Percentiles rank a stretch among this genome's conserved stretches.
Evolutionary conservation across 2,329 filamentous ascomycete genomes (phyloP).

Genomic region (Phyllosticta ampelicida): DNA sequence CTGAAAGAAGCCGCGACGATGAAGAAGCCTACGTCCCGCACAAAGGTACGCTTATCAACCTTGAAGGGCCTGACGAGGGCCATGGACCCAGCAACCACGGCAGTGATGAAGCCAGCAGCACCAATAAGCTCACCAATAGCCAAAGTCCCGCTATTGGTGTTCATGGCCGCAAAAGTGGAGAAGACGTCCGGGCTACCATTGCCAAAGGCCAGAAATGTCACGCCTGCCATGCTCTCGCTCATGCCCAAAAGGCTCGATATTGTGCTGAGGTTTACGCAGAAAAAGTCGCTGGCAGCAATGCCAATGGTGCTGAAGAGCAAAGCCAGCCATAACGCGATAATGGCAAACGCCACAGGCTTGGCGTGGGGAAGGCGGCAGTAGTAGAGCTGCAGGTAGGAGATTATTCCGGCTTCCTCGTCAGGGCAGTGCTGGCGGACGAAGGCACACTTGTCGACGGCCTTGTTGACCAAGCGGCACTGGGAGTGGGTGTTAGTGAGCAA

Average conservation of each 20-base stretch:
- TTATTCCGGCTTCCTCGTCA: conserved; percentile 80
- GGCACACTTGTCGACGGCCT: conserved; percentile 68
- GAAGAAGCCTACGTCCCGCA: conserved; percentile 88
- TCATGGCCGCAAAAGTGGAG: conserved; percentile 96
- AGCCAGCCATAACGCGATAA: conserved; percentile 73
- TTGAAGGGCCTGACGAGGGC: conserved; percentile 90
- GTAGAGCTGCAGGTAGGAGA: conserved; percentile 83
- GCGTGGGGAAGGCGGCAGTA: conserved; percentile 65
- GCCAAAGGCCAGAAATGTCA: conserved; percentile 92
- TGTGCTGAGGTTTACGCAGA: conserved; percentile 92
- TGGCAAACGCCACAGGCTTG: conserved; percentile 65
- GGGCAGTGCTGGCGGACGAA: conserved; percentile 74
- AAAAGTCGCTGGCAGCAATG: conserved; percentile 96
- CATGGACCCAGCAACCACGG: conserved; percentile 95
- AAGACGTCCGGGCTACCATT: conserved; percentile 98
- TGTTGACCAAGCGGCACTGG: conserved; percentile 66
- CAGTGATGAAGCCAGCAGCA: conserved; percentile 90
- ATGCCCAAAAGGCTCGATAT: conserved; percentile 81
- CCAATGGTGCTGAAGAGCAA: conserved; percentile 94
- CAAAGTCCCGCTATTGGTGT: conserved; percentile 91
- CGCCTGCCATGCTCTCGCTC: conserved; percentile 91
- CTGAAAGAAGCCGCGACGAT: conserved; percentile 77
- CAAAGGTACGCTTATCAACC: conserved; percentile 79
- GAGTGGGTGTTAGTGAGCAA: not conserved
- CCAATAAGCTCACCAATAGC: conserved; percentile 92